These are phyloP conservation scores for Fomitopsis betulina DNA, from an alignment of 1,284 basidiomycete genomes.

Conservation along the genomic window DNA sequence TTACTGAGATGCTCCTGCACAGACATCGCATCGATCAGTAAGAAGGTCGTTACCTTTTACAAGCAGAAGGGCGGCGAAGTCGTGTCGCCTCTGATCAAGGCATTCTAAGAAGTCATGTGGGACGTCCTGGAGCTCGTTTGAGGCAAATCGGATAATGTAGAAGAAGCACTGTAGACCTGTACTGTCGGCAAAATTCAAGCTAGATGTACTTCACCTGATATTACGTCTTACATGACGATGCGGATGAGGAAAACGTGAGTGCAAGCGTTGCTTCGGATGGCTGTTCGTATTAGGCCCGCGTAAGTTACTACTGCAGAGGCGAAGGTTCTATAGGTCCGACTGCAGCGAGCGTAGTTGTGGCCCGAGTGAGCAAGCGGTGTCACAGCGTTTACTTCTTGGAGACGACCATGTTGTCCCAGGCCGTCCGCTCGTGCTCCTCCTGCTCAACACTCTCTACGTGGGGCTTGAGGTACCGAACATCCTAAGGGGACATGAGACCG, in stretches of 20 bases:
- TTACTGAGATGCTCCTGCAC: conserved; percentile 9
- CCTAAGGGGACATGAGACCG: conserved; percentile 45
- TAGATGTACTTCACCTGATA: background rate
- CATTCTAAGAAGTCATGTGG: conserved; percentile 32
- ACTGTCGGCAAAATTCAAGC: background rate
- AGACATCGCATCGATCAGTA: conserved; percentile 78
- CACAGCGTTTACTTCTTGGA: conserved; percentile 47
- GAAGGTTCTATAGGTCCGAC: background rate
- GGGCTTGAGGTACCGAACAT: conserved; percentile 86
- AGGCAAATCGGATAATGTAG: background rate
- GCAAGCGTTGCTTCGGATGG: background rate
- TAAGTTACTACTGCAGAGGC: background rate
- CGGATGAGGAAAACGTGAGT: background rate
- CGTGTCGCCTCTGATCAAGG: conserved; percentile 77
- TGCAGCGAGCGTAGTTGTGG: background rate
- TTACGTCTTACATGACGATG: background rate
- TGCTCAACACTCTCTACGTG: conserved; percentile 72
- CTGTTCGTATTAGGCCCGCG: background rate
- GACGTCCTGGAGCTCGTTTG: conserved; percentile 5
- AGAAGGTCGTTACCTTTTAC: conserved; percentile 88
- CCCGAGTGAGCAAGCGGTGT: background rate
- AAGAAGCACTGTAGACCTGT: background rate
- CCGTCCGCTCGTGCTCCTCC: conserved; percentile 77
- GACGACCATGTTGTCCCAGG: conserved; percentile 80
- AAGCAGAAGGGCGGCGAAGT: conserved; percentile 73